Evolutionary conservation across 1,139 yeast genomes (phyloP), one percentile per base, ranked within the genome.

Genomic region (Arxiozyma bovina): DNA sequence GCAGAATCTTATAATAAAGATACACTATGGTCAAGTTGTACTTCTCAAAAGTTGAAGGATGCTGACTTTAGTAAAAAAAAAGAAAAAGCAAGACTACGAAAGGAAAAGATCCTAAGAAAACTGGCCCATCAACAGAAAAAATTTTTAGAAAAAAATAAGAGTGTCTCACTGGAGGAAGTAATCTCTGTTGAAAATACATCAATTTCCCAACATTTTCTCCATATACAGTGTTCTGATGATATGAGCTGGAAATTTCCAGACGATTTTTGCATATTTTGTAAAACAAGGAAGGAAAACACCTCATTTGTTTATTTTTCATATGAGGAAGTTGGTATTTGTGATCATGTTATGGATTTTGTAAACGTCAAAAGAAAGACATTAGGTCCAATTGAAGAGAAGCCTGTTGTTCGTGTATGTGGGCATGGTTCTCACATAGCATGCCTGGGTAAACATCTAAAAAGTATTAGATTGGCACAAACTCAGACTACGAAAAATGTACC

Each of bases 401-500:
- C 84, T 8, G 82, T 87, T 0, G 75, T 90, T 6, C 82, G 85
- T 62, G 84, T 96, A 53, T 93, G 99, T 73, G 96, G 97, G 0
- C 99, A 93, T 70, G 95, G 96, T 1, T 85, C 93, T 83, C 99
- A 93, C 11, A 34, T 80, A 60, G 77, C 80, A 42, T 93, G 99
- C 65, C 87, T 85, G 62, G 68, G 80, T 54, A 82, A 83, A 57
- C 87, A 82, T 65, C 72, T 82, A 64, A 74, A 75, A 51, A 76
- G 81, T 21, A 76, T 78, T 50, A 73, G 80, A 54, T 71, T 75
- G 17, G 77, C 85, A 38, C 87, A 80, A 63, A 78, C 78, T 42
- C 96, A 88, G 64, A 81, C 90, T 41, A 87, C 96, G 0, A 75
- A 96, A 66, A 87, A 90, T 55, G 76, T 84, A 7, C 96, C 97